Conservation (phyloP, 768 basidiomycete genomes). For the Rhodosporidiobolus sp. region DNA sequence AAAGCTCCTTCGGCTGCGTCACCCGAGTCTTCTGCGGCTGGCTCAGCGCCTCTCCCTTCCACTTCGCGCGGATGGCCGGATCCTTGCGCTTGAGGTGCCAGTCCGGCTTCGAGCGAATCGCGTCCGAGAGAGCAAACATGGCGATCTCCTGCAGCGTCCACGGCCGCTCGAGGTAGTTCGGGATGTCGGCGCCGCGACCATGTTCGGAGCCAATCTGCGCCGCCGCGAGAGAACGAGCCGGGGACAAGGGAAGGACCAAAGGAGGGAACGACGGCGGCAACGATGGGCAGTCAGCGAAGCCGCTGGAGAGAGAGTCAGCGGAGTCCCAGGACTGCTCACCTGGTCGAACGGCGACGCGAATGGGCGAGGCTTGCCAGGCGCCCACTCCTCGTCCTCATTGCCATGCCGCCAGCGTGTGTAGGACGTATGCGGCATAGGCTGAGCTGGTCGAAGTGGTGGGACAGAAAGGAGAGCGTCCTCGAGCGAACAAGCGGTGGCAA, state of each 20-base stretch:
- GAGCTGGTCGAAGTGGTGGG: too few species aligned
- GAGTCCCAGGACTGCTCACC: neutral
- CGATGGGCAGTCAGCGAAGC: too few species aligned
- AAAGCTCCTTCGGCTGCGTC: neutral
- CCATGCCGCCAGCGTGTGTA: too few species aligned
- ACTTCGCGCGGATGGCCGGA: slow-evolving; percentile 1
- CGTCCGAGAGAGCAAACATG: neutral
- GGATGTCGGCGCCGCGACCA: neutral
- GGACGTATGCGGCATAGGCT: too few species aligned
- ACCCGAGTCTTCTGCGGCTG: neutral
- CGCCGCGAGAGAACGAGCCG: too few species aligned
- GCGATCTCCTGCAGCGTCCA: neutral
- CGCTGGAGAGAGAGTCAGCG: neutral
- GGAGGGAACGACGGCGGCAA: neutral
- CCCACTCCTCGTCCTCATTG: too few species aligned
- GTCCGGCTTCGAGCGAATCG: slow-evolving; percentile 1
- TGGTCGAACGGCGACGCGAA: neutral
- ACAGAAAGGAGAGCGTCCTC: too few species aligned
- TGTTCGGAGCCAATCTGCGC: too few species aligned
- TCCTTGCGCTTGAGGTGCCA: neutral
- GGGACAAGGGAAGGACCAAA: neutral
- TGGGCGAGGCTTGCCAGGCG: neutral
- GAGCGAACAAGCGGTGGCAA: too few species aligned
- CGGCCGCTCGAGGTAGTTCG: neutral
- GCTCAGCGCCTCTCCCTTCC: neutral